These are phyloP conservation scores for Wickerhamiella kurtzmanii DNA, from an alignment of 805 yeast species.

Conservation along the genomic window DNA sequence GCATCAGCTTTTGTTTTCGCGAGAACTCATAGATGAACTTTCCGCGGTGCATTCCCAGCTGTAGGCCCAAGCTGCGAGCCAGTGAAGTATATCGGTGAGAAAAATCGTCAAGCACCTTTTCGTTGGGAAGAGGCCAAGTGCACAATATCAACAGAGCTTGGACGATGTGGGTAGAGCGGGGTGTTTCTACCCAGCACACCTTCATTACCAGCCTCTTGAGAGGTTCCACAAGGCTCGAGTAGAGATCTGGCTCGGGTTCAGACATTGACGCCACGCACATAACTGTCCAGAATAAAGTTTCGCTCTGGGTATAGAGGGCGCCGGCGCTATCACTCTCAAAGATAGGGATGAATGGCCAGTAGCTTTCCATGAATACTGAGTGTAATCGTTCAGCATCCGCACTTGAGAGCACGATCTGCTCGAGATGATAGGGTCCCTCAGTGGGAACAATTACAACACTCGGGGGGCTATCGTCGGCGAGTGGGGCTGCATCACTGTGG, in stretches of 20 bases:
- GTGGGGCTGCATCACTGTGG: not conserved
- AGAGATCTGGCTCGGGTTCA: slow-evolving; percentile 75
- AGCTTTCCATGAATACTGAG: slow-evolving; percentile 47
- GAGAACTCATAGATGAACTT: slow-evolving; percentile 83
- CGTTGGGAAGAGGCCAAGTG: slow-evolving; percentile 88
- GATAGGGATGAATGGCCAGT: slow-evolving; percentile 69
- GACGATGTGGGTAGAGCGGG: slow-evolving; percentile 84
- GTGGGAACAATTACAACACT: slow-evolving; percentile 6
- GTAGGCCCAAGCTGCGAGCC: slow-evolving; percentile 73
- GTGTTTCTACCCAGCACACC: slow-evolving; percentile 86
- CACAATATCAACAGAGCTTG: slow-evolving; percentile 78
- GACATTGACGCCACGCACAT: slow-evolving; percentile 74
- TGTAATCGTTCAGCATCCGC: slow-evolving; percentile 63
- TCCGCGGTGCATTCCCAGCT: slow-evolving; percentile 82
- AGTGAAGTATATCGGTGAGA: slow-evolving; percentile 79
- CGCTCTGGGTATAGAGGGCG: slow-evolving; percentile 71
- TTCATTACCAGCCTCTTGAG: slow-evolving; percentile 81
- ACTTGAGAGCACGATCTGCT: slow-evolving; percentile 56
- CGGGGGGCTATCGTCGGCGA: not conserved
- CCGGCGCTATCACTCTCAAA: slow-evolving; percentile 55
- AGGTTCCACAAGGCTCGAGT: slow-evolving; percentile 58
- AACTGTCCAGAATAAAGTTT: slow-evolving; percentile 79
- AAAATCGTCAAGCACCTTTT: slow-evolving; percentile 82
- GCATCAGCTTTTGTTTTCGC: slow-evolving; percentile 74
- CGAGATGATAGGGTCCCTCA: slow-evolving; percentile 31